A percentile compares a stretch with the other conserved stretches of the same genome.
Evolutionary conservation across 352 stramenopile species (phyloP).

Genomic region (Globisporangium cederbergense): DNA sequence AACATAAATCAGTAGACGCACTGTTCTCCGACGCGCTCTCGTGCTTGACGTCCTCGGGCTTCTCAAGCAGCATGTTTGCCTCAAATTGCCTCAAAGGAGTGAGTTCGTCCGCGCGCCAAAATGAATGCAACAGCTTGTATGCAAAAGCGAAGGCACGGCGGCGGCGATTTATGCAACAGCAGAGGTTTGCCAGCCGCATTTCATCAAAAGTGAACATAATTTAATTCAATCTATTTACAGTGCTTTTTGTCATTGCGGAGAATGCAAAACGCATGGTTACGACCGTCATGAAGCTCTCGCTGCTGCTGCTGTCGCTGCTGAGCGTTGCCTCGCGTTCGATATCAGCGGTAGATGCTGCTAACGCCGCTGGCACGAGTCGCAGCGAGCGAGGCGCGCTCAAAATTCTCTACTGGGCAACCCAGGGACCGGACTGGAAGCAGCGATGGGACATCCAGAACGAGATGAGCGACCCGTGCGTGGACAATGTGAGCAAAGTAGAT

Average conservation of each 20-base stretch:
- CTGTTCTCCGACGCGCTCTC: conserved; percentile 64
- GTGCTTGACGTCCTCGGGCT: conserved; percentile 73
- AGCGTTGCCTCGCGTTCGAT: background rate
- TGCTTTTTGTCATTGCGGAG: no score
- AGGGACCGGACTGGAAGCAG: conserved; percentile 43
- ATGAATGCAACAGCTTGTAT: background rate
- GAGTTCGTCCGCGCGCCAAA: background rate
- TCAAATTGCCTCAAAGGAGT: no score
- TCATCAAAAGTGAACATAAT: no score
- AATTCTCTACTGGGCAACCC: conserved; percentile 59
- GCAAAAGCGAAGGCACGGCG: no score
- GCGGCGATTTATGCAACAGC: no score
- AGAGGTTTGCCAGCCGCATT: no score
- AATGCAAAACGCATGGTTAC: background rate
- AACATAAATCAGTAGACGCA: conserved; percentile 18
- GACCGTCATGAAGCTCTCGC: background rate
- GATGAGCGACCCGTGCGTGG: conserved; percentile 54
- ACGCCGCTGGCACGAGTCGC: conserved; percentile 14
- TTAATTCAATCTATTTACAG: no score
- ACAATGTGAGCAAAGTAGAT: conserved; percentile 24
- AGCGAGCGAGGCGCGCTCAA: conserved; percentile 64
- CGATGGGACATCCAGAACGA: conserved; percentile 69
- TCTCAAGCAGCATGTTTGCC: conserved; percentile 71
- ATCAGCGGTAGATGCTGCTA: background rate
- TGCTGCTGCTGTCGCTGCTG: background rate